Evolutionary conservation across 345 rosid genomes (phyloP).

Genomic region (Carallia brachiata): DNA sequence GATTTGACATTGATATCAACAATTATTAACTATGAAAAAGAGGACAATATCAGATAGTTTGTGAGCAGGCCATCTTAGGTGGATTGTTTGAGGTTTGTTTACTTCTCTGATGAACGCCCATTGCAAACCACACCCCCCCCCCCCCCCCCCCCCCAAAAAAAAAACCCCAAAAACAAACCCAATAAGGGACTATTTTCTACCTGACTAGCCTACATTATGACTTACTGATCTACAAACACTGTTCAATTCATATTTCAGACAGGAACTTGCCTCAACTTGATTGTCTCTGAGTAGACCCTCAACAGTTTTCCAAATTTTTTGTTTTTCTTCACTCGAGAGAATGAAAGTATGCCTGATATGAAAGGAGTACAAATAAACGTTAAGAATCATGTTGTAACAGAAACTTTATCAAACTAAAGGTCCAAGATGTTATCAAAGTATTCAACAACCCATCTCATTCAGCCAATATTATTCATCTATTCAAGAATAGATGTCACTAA

Average conservation of each 20-base stretch:
- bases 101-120: no score
- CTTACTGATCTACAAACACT: neutral
- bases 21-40: neutral
- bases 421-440: neutral
- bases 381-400: conserved; percentile 12
- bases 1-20: neutral
- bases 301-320: conserved; percentile 77
- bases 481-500: neutral
- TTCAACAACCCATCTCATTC: conserved; percentile 3
- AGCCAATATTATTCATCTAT: no score
- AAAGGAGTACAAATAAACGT: conserved; percentile 10
- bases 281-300: conserved; percentile 79
- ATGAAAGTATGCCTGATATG: conserved; percentile 79
- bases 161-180: neutral
- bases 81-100: no score
- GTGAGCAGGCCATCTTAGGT: no score
- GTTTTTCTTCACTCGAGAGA: conserved; percentile 65
- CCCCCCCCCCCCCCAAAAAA: neutral
- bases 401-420: conserved; percentile 8
- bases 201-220: neutral
- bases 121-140: no score
- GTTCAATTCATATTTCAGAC: conserved; percentile 11
- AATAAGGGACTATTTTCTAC: neutral
- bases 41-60: no score
- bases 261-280: conserved; percentile 89